Evolutionary conservation across 2,329 filamentous ascomycete genomes (phyloP).

Genomic region (Truncatella angustata): DNA sequence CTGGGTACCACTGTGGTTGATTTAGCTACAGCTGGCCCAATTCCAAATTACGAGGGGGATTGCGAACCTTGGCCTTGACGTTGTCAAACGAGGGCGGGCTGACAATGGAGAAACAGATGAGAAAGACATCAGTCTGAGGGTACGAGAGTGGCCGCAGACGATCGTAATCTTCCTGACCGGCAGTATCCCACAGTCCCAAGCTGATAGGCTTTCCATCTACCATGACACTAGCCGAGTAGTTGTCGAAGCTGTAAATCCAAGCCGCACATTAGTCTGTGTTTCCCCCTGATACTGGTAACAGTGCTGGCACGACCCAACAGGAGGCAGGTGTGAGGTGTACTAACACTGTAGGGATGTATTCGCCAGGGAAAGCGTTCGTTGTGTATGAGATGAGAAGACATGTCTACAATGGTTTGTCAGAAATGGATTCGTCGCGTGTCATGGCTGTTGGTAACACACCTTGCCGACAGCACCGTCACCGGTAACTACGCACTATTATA

Average conservation of each 20-base stretch:
- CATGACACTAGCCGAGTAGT: constrained; percentile 99
- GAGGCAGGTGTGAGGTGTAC: constrained; percentile 30
- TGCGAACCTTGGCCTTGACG: constrained; percentile 89
- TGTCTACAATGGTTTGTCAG: constrained; percentile 60
- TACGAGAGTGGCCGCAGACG: constrained; percentile 92
- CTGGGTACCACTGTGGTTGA: constrained; percentile 78
- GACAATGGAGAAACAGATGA: constrained; percentile 98
- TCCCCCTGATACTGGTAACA: background rate
- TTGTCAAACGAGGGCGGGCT: constrained; percentile 98
- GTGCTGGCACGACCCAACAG: background rate
- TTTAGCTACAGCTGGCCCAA: background rate
- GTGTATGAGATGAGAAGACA: constrained; percentile 99
- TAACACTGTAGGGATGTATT: constrained; percentile 98
- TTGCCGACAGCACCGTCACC: constrained; percentile 99
- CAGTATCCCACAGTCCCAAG: constrained; percentile 96
- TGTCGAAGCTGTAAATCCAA: constrained; percentile 72
- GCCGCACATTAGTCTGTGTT: constrained; percentile 2
- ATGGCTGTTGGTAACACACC: constrained; percentile 50
- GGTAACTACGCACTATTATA: constrained; percentile 85
- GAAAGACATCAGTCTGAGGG: constrained; percentile 96
- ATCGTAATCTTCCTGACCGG: constrained; percentile 98
- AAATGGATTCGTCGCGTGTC: constrained; percentile 13
- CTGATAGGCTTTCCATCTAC: constrained; percentile 98
- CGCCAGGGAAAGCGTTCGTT: constrained; percentile 98
- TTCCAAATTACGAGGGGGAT: background rate